Conservation (phyloP, 176 grass and related monocot species). For the Pontederia paniculata region DNA sequence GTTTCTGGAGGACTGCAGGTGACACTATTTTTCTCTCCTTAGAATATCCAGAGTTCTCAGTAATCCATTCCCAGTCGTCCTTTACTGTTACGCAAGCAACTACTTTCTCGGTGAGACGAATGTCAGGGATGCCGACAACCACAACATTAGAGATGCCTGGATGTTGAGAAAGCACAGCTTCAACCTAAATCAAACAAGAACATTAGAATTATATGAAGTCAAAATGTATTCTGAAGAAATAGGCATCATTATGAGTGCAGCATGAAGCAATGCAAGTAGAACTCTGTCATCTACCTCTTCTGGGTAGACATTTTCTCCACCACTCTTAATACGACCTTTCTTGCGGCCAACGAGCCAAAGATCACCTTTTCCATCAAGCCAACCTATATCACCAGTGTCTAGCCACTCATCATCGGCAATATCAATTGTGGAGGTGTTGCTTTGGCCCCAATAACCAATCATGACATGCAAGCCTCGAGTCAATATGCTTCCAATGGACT, state of each 20-base stretch:
- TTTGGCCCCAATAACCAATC: constrained; percentile 57
- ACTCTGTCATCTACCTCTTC: constrained; percentile 53
- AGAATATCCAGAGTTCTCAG: constrained; percentile 14
- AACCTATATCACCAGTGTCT: constrained; percentile 71
- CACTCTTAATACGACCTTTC: constrained; percentile 68
- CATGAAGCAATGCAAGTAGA: not conserved
- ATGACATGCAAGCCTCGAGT: constrained; percentile 87
- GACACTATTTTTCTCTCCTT: constrained; percentile 34
- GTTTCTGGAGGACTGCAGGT: constrained; percentile 29
- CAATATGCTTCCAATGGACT: constrained; percentile 43
- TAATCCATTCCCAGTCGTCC: constrained; percentile 63
- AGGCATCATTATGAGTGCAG: not conserved
- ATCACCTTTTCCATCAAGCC: constrained; percentile 44
- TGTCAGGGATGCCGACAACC: constrained; percentile 57
- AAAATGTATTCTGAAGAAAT: not conserved
- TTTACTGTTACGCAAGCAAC: constrained; percentile 53
- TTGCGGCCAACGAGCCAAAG: constrained; percentile 69
- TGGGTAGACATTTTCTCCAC: constrained; percentile 86
- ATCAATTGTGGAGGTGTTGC: constrained; percentile 10
- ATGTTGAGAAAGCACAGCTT: constrained; percentile 46
- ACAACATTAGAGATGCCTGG: constrained; percentile 42
- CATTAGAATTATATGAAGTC: not conserved
- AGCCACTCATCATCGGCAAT: constrained; percentile 49
- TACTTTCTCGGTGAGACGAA: constrained; percentile 64
- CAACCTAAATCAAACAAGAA: constrained; percentile 37